phyloP scores from a whole-genome alignment of 257 asterid species.

The Dorcoceras hygrometricum region DNA sequence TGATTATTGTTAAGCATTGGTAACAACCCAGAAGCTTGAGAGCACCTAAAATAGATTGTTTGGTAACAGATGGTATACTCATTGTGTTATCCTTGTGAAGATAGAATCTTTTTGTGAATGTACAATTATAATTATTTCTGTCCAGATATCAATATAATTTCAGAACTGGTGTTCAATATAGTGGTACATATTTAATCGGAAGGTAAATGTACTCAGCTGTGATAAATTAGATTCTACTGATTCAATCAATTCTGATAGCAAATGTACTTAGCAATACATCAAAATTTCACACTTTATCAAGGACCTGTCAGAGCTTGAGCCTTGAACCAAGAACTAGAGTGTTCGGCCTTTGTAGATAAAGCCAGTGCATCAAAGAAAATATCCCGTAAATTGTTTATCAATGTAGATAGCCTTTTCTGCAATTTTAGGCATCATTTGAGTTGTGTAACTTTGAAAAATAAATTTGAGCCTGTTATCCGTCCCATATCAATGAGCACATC shows the following conservation, averaged over 20 bases:
- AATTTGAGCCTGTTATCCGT: background rate
- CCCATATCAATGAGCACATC: background rate
- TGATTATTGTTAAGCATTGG: constrained; percentile 7
- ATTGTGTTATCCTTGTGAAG: background rate
- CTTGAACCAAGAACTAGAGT: constrained; percentile 1
- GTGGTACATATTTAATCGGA: background rate
- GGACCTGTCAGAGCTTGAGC: background rate
- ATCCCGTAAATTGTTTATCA: background rate
- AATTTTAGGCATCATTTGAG: too few relatives aligned
- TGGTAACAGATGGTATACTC: background rate
- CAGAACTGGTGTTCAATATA: background rate
- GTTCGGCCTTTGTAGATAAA: background rate
- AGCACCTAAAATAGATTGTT: constrained; percentile 8
- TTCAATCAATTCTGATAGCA: background rate
- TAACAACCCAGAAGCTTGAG: background rate
- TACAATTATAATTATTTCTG: background rate
- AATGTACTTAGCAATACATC: background rate
- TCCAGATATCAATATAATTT: background rate
- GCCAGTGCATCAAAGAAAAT: background rate
- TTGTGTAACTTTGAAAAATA: background rate
- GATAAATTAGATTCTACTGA: background rate
- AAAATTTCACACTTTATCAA: background rate
- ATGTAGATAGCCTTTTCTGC: background rate
- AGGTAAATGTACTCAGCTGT: too few relatives aligned
- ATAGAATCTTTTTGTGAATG: background rate